phyloP scores from a whole-genome alignment of 495 filamentous ascomycete species.

The Delitschia confertaspora region DNA sequence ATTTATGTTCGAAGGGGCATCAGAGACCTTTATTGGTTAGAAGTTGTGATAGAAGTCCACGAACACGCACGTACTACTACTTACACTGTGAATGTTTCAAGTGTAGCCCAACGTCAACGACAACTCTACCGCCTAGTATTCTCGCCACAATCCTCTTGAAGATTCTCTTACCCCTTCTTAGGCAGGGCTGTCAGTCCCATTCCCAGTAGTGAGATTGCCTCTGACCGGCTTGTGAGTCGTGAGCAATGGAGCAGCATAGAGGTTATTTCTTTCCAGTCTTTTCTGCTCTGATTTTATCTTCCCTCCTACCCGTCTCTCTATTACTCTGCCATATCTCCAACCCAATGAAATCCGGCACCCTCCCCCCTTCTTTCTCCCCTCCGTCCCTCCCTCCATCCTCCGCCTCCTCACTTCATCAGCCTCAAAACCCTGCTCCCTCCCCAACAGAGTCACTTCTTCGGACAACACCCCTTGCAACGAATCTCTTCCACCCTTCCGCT shows the following conservation, averaged over 20 bases:
- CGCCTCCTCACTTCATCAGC: neutral
- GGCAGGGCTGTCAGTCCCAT: too few relatives aligned
- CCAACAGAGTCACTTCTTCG: neutral
- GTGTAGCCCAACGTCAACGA: too few relatives aligned
- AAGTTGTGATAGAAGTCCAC: too few relatives aligned
- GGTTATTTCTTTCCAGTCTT: neutral
- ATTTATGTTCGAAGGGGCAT: too few relatives aligned
- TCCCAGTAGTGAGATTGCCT: too few relatives aligned
- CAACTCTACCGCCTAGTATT: too few relatives aligned
- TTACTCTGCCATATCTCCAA: neutral
- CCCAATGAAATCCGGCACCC: constrained; percentile 1
- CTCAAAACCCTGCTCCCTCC: neutral
- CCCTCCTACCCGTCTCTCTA: neutral
- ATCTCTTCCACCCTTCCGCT: neutral
- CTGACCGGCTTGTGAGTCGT: too few relatives aligned
- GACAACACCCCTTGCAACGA: neutral
- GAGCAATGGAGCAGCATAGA: neutral
- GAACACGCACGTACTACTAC: too few relatives aligned
- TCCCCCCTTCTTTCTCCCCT: neutral
- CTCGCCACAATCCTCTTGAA: too few relatives aligned
- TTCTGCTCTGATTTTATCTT: neutral
- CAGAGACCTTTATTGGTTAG: too few relatives aligned
- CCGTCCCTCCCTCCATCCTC: neutral
- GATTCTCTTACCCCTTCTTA: too few relatives aligned
- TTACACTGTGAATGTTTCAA: too few relatives aligned